Evolutionary conservation across 345 rosid species (phyloP).

Genomic region (Hypericum perforatum): DNA sequence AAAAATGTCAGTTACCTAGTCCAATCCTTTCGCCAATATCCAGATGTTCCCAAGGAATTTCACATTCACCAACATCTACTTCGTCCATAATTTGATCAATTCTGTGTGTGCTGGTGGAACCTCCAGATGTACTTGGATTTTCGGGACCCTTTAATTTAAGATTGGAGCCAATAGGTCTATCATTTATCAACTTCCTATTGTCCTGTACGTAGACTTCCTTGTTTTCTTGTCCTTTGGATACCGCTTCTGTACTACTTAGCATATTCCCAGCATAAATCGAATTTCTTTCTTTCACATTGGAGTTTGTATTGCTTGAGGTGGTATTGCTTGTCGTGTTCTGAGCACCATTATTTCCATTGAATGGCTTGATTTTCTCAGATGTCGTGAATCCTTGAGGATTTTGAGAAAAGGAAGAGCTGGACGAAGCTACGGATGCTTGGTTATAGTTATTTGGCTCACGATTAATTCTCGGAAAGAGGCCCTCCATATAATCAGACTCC

Average conservation of each 20-base stretch:
- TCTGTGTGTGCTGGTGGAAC: slow-evolving; percentile 40
- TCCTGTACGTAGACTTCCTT: slow-evolving; percentile 41
- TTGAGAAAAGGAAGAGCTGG: slow-evolving; percentile 35
- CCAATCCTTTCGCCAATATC: slow-evolving; percentile 97
- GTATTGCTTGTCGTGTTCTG: slow-evolving; percentile 28
- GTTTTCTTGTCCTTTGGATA: slow-evolving; percentile 24
- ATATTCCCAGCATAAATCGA: slow-evolving; percentile 22
- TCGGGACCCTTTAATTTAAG: slow-evolving; percentile 52
- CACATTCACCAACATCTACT: slow-evolving; percentile 87
- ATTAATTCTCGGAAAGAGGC: slow-evolving; percentile 56
- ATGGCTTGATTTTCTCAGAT: slow-evolving; percentile 27
- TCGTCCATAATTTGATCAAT: slow-evolving; percentile 71
- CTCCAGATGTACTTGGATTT: slow-evolving; percentile 53
- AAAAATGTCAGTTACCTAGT: slow-evolving; percentile 49
- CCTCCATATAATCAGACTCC: slow-evolving; percentile 58
- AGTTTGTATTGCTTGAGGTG: slow-evolving; percentile 28
- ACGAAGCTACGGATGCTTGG: slow-evolving; percentile 40
- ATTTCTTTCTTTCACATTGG: slow-evolving; percentile 28
- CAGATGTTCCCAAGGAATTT: slow-evolving; percentile 97
- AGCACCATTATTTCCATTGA: slow-evolving; percentile 32
- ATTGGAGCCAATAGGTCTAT: slow-evolving; percentile 41
- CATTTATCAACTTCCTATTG: slow-evolving; percentile 41
- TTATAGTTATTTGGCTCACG: slow-evolving; percentile 55
- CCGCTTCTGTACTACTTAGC: slow-evolving; percentile 23
- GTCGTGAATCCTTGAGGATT: slow-evolving; percentile 34